These are phyloP conservation scores for Diplotaxis tenuifolia DNA, from an alignment of 345 rosid species.

Conservation along the genomic window DNA sequence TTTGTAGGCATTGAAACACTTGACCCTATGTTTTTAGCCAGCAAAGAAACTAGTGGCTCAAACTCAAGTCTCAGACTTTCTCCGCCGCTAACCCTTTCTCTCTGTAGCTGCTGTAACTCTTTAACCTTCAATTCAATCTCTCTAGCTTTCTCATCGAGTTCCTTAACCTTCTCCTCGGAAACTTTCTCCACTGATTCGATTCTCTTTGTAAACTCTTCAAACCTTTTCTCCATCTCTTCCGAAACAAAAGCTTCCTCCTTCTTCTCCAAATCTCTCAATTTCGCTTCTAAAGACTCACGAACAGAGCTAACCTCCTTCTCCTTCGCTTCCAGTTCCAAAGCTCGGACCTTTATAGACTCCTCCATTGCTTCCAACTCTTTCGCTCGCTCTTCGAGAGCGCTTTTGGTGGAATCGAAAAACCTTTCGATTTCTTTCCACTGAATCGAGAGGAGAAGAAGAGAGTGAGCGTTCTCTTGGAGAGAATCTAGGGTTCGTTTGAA, in stretches of 20 bases:
- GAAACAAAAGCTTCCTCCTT: constrained; percentile 30
- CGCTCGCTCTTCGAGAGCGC: constrained; percentile 29
- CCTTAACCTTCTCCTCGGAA: constrained; percentile 1
- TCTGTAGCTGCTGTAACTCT: constrained; percentile 16
- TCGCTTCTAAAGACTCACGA: constrained; percentile 1
- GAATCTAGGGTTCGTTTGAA: constrained; percentile 32
- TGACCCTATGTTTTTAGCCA: constrained; percentile 10
- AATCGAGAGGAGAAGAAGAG: constrained; percentile 40
- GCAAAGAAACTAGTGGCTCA: constrained; percentile 23
- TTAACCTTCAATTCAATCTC: constrained; percentile 23
- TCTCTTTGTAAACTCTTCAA: constrained; percentile 9
- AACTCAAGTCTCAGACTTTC: too few relatives aligned
- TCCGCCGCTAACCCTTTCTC: constrained; percentile 7
- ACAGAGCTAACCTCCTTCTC: constrained; percentile 8
- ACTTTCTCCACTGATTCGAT: background rate
- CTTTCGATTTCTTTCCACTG: constrained; percentile 52
- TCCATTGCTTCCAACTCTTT: constrained; percentile 32
- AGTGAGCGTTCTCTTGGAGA: constrained; percentile 43
- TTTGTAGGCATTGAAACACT: background rate
- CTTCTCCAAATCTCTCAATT: constrained; percentile 27
- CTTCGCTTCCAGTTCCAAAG: constrained; percentile 18
- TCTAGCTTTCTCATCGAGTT: constrained; percentile 9
- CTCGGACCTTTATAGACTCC: constrained; percentile 21
- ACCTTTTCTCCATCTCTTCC: constrained; percentile 11
- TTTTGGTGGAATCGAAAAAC: constrained; percentile 30